Percentiles rank a stretch among this genome's conserved stretches.
These are phyloP conservation scores for Botrytis deweyae DNA, from an alignment of 2,329 filamentous ascomycete species.

Conservation along the genomic window DNA sequence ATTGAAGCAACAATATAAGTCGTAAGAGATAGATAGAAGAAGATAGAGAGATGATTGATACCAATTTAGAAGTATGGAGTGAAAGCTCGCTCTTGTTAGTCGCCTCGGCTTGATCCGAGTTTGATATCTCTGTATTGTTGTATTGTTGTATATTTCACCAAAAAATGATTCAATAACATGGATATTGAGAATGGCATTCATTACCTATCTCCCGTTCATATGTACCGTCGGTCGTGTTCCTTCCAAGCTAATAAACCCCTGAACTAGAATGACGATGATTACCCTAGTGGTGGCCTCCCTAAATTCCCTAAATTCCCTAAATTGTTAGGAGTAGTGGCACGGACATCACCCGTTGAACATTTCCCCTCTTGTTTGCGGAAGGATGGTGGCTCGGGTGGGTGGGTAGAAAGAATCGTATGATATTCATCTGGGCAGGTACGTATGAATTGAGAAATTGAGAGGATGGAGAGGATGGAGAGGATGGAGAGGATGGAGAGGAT, in stretches of 20 bases:
- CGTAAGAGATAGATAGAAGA: slow-evolving; percentile 26
- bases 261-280: neutral
- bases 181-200: neutral
- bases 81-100: neutral
- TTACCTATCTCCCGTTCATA: neutral
- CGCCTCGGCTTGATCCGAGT: neutral
- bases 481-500: too few relatives aligned
- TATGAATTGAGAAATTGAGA: neutral
- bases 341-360: neutral
- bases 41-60: neutral
- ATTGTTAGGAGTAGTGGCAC: slow-evolving; percentile 1
- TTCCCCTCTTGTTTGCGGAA: neutral
- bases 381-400: neutral
- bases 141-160: neutral
- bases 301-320: neutral
- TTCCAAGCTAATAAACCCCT: neutral
- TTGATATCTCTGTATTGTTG: neutral
- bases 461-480: too few relatives aligned
- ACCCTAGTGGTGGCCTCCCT: neutral
- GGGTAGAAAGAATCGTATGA: neutral
- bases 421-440: neutral
- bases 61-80: slow-evolving; percentile 12
- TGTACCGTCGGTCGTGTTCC: neutral
- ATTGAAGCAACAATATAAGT: slow-evolving; percentile 69
- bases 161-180: neutral